Conservation (phyloP, 306 rosid genomes). For the Canavalia ensiformis region DNA sequence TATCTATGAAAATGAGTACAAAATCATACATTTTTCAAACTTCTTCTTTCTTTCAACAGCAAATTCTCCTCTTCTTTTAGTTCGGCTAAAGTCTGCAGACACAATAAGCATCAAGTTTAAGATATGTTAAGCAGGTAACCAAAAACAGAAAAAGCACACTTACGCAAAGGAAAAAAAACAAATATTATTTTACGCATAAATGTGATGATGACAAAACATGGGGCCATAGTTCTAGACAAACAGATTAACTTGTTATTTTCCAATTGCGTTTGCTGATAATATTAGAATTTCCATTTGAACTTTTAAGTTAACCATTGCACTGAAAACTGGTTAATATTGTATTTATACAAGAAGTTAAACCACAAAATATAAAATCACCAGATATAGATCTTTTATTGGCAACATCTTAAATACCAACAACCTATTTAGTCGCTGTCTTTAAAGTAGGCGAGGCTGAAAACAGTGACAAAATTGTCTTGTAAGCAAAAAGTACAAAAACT, state of each 20-base stretch:
- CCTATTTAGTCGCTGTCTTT: conserved; percentile 15
- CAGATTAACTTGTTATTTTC: conserved; percentile 10
- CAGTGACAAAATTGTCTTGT: background rate
- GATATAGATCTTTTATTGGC: background rate
- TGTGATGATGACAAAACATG: background rate
- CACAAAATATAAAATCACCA: conserved; percentile 19
- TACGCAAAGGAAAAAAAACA: background rate
- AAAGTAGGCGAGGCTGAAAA: background rate
- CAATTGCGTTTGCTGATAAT: conserved; percentile 4
- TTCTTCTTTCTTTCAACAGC: conserved; percentile 73
- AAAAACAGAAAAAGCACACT: conserved; percentile 4
- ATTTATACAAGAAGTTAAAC: background rate
- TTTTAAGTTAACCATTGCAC: background rate
- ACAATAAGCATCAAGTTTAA: background rate
- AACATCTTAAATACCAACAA: background rate
- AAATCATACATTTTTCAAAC: conserved; percentile 72
- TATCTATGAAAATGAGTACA: conserved; percentile 11
- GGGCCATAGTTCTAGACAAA: background rate
- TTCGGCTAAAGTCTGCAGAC: conserved; percentile 80
- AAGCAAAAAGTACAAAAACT: conserved; percentile 29
- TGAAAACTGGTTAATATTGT: background rate
- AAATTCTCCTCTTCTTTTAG: conserved; percentile 83
- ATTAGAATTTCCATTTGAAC: background rate
- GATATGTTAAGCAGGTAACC: conserved; percentile 35
- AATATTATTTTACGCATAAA: conserved; percentile 1